A percentile compares a stretch with the other conserved stretches of the same genome.
These are phyloP conservation scores for Alternaria brassicicola DNA, from an alignment of 2,329 filamentous ascomycete species.

Conservation along the genomic window DNA sequence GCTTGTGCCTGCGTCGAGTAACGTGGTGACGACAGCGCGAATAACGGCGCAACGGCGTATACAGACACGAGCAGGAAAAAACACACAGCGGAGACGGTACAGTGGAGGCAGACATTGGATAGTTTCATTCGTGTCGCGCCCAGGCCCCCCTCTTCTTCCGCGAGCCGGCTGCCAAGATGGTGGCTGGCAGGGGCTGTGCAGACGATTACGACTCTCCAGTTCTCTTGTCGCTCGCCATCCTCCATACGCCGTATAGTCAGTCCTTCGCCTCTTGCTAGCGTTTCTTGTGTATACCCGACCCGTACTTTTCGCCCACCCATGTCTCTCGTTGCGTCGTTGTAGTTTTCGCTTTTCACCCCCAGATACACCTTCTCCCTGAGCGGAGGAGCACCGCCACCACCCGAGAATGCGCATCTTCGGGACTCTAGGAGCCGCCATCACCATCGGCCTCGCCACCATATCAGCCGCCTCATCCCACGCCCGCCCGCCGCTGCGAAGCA, in stretches of 20 bases:
- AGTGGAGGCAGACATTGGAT: constrained; percentile 2
- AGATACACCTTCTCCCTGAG: constrained; percentile 20
- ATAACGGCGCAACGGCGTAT: neutral
- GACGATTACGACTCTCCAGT: constrained; percentile 31
- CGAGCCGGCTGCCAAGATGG: constrained; percentile 20
- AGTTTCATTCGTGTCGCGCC: constrained; percentile 31
- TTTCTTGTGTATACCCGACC: constrained; percentile 11
- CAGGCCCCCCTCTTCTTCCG: constrained; percentile 22
- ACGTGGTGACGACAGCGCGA: neutral
- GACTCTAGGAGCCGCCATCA: constrained; percentile 25
- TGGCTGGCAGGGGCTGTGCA: constrained; percentile 27
- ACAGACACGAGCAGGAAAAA: neutral
- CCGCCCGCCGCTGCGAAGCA: constrained; percentile 76
- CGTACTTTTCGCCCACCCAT: constrained; percentile 28
- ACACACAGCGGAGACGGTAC: neutral
- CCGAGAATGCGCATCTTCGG: constrained; percentile 38
- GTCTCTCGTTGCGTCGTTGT: constrained; percentile 39
- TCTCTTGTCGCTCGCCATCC: constrained; percentile 23
- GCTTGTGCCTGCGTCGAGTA: neutral
- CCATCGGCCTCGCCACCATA: constrained; percentile 33
- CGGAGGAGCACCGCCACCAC: constrained; percentile 32
- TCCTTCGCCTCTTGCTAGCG: constrained; percentile 14
- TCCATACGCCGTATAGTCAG: constrained; percentile 14
- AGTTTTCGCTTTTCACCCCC: neutral
- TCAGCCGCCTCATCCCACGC: constrained; percentile 40